Base-by-base conservation (phyloP, 176 grass and related monocot species). In the Elaeis guineensis region DNA sequence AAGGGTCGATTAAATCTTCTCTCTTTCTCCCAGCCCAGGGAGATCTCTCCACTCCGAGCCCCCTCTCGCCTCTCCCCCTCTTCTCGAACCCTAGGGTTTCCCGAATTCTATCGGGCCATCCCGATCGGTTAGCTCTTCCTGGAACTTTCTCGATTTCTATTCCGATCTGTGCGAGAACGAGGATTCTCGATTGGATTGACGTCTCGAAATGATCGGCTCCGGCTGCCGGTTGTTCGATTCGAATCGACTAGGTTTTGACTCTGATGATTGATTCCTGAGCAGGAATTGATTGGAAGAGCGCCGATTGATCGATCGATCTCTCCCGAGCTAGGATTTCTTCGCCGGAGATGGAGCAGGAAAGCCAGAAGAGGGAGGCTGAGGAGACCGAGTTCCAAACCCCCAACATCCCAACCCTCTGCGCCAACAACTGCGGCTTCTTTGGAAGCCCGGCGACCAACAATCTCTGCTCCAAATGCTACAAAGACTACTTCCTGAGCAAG, bases 381-480 rank as follows among this genome's bases (percentile, higher is more conserved):
- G 54, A 57, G 52, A 14, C 53, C 16, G 22, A 50, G 16, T 57
- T 58, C 32, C 30, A 65, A 19, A 8, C 72, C 17, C 16, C 62
- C 19, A 17, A 51, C 54, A 50, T 59, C 17, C 77, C 77, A 14
- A 72, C 67, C 60, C 83, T 58, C 2, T 92, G 89, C 70, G 72
- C 57, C 70, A 83, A 83, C 70, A 79, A 80, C 61, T 94, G 84
- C 59, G 80, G 89, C 58, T 87, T 82, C 73, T 94, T 87, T 63
- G 84, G 84, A 50, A 82, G 53, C 30, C 63, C 77, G 1, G 76
- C 69, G 5, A 82, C 89, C 19, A 59, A 67, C 49, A 61, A 78
- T 32, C 69, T 94, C 50, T 94, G 84, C 69, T 94, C 78, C 48
- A 79, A 67, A 63, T 88, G 84, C 78, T 85, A 84, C 71, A 69